Evolutionary conservation across 495 filamentous ascomycete species (phyloP).

Genomic region (Paragyromitra xinjiangensis): DNA sequence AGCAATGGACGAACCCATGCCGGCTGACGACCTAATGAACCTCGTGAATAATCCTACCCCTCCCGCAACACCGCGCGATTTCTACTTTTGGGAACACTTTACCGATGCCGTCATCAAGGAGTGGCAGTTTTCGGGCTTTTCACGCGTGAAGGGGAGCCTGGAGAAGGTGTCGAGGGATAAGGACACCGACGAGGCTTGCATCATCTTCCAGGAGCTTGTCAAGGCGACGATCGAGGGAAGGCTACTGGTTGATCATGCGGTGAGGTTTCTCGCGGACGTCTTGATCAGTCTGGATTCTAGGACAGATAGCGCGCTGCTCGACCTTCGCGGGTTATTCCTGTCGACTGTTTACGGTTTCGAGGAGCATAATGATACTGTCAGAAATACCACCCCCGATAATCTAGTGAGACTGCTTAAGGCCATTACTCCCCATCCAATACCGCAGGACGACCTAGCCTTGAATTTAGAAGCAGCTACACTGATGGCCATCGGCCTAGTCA

Average conservation of each 20-base stretch:
- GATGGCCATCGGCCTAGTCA: conserved; percentile 76
- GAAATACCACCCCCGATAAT: conserved; percentile 56
- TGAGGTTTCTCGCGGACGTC: conserved; percentile 77
- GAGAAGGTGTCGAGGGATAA: conserved; percentile 68
- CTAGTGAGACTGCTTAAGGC: conserved; percentile 63
- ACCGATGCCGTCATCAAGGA: conserved; percentile 62
- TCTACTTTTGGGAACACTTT: conserved; percentile 68
- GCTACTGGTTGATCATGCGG: conserved; percentile 72
- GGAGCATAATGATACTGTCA: conserved; percentile 67
- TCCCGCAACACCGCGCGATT: conserved; percentile 50
- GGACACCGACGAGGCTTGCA: conserved; percentile 71
- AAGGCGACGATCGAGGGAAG: conserved; percentile 74
- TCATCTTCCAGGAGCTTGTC: conserved; percentile 85
- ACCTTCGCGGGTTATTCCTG: conserved; percentile 72
- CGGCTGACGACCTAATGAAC: conserved; percentile 44
- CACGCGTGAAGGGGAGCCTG: conserved; percentile 63
- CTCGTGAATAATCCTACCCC: conserved; percentile 44
- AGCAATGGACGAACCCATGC: conserved; percentile 34
- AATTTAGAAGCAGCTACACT: conserved; percentile 82
- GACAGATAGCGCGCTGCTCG: conserved; percentile 59
- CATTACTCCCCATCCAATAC: conserved; percentile 74
- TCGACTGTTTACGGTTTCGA: conserved; percentile 80
- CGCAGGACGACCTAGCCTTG: conserved; percentile 75
- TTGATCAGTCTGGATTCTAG: conserved; percentile 66
- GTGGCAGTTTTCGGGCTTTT: conserved; percentile 65